Evolutionary conservation across 306 rosid genomes (phyloP), one percentile per base, ranked within the genome.

Genomic region (Castanospermum australe): DNA sequence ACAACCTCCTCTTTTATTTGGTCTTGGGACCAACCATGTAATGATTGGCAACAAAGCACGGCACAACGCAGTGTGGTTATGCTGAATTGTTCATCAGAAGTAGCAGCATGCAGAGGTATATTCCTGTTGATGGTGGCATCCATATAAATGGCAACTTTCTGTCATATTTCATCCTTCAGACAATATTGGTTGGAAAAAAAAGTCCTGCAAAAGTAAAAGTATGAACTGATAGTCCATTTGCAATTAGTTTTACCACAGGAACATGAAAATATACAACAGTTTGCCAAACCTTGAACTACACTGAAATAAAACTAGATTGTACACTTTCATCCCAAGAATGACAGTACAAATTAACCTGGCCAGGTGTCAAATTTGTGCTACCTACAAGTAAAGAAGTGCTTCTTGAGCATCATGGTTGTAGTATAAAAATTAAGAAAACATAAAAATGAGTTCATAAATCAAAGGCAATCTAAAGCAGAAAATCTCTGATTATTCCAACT

Each of bases 181-280:
- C 71, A 61, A 76, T 45, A 73, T 84, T 62, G 73, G 67, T 48
- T 8, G 65, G 21, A 54, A 30, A 71, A 67, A 57, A 10, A 64
- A 39, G 51, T 63, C 93, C 90, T 87, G 87, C 90, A 86, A 82
- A 87, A 79, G 75, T 81, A 57, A 75, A 80, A 64, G 74, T 76
- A 77, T 57, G 80, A 80, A 54, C 82, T 24, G 55, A 72, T 55
- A 81, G 35, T 68, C 52, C 63, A 63, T 28, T 45, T 15, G 63
- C 60, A 76, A 33, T 69, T 55, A 35, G n/a, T 12, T 50, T 60
- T 62, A 77, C 48, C 78, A 83, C 56, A 80, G 8, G 25, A 82
- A 73, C 68, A 80, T 80, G 61, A 67, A 67, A 71, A 65, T 52
- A 83, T 20, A 45, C 56, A 62, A n/a, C 62, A 73, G 41, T 48